Evolutionary conservation across 352 stramenopile species (phyloP), one percentile per base, ranked within the genome.

Genomic region (Phytopythium cucurbitacearum): DNA sequence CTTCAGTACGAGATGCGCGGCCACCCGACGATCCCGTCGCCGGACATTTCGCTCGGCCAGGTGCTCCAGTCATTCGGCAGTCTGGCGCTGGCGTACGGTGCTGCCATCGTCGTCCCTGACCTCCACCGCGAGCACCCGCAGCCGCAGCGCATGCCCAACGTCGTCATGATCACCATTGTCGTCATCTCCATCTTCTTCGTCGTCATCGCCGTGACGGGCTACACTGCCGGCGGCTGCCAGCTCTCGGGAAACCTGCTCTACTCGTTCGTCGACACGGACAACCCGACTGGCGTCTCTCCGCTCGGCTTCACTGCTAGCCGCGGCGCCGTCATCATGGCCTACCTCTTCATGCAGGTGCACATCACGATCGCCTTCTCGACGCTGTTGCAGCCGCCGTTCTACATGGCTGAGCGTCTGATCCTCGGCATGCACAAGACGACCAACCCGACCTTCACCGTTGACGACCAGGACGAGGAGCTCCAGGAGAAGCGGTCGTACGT

Each of bases 391-490:
- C 76, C 76, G 12, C 67, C 73, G 7, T 79, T 87, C 56, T 89
- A 66, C 70, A 74, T 85, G 40, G 54, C 71, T 11, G 78, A 89
- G 51, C 76, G 78, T 56, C 42, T 84, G 0, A 43, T 89, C 15
- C 53, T 89, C 4, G 76, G 78, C 40, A 85, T 89, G 71, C 79
- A 89, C 67, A 62, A 80, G 56, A 47, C 56, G 5, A 53, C 56
- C n/a, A 43, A 57, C 33, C 48, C 49, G 34, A 51, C 71, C 39
- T 41, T 60, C 21, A 60, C 65, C 49, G 56, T 56, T 0, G 56
- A 48, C 9, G 61, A 69, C 42, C 47, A 59, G 41, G 57, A 71
- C 1, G 56, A 63, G 11, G 66, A 75, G 16, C 28, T 69, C 50
- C 59, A 69, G 42, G 38, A 69, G 37, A 62, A 71, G 43, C 53